Base-by-base conservation (phyloP, 2,329 filamentous ascomycete species). In the Gremmenia infestans region DNA sequence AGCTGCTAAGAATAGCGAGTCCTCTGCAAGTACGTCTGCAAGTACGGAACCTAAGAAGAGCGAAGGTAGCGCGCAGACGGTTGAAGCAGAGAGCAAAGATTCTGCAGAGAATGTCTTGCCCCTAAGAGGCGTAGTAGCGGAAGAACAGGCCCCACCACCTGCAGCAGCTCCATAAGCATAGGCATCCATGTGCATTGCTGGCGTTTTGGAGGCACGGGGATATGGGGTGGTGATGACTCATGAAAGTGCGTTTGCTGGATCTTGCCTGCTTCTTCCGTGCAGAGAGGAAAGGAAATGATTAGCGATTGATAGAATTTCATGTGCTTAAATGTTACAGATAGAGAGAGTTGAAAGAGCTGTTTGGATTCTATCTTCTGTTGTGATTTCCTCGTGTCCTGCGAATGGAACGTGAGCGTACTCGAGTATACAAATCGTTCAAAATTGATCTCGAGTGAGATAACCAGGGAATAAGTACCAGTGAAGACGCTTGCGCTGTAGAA, bases 101-200 rank as follows among this genome's bases (percentile, higher is more conserved):
- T 40, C 28, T 15, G 39, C 32, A 19, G 55, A 62, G 48, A 52
- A 53, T 1, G 63, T 65, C 48, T 43, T 70, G 5, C 67, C 67
- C 8, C 45, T 68, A 17, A 60, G 65, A 37, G 68, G 67, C 14
- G 58, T 60, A 37, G 59, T 64, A 37, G 65, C 67, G 7, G 67
- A 70, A 49, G 68, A 70, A 50, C 65, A 70, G 48, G 67, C 68
- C 50, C 66, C 67, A 22, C 67, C 67, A 43, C 67, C 68, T 49
- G 62, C 65, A 15, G 68, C 66, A 39, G 67, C 65, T 48, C 65
- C 63, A 42, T 70, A 52, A 28, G 11, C 6, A 57, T 48, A 36
- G 11, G 40, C 52, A 36, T 23, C 36, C 32, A 22, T 43, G 39
- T 60, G 58, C 48, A 60, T 60, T 22, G 36, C 42, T 55, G 62